Conservation (phyloP, 768 basidiomycete species). For the Mycena venus region DNA sequence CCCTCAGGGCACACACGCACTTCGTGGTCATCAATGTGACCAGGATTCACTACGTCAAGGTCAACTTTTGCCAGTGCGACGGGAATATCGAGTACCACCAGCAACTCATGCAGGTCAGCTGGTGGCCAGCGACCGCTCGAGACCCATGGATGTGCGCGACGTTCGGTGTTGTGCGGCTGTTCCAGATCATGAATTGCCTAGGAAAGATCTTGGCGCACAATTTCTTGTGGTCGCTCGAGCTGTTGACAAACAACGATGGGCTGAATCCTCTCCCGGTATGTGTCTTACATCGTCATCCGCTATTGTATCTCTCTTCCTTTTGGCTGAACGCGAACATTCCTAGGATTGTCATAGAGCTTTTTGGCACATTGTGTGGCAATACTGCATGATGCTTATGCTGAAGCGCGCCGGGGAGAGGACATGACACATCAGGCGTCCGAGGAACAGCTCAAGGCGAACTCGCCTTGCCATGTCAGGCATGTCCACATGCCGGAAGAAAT, state of each 20-base stretch:
- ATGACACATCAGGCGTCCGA: not conserved
- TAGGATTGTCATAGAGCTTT: constrained; percentile 9
- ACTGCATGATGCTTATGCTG: not conserved
- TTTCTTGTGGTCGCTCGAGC: not conserved
- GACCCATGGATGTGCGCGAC: not conserved
- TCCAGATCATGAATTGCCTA: constrained; percentile 6
- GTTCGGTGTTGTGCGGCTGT: not conserved
- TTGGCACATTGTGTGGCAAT: not conserved
- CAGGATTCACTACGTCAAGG: not conserved
- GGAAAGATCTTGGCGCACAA: constrained; percentile 7
- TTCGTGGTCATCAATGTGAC: not conserved
- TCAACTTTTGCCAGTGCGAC: constrained; percentile 14
- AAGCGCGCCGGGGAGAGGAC: not conserved
- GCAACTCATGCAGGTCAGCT: constrained; percentile 23
- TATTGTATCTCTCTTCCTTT: no score
- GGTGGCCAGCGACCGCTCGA: constrained; percentile 26
- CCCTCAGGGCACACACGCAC: not conserved
- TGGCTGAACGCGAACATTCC: not conserved
- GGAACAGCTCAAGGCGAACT: not conserved
- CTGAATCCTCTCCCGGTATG: not conserved
- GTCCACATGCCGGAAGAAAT: not conserved
- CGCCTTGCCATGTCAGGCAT: not conserved
- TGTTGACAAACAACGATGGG: constrained; percentile 18
- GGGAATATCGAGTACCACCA: not conserved
- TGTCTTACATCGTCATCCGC: not conserved